These are phyloP conservation scores for Hondaea fermentalgiana DNA, from an alignment of 108 stramenopile genomes.

Conservation along the genomic window DNA sequence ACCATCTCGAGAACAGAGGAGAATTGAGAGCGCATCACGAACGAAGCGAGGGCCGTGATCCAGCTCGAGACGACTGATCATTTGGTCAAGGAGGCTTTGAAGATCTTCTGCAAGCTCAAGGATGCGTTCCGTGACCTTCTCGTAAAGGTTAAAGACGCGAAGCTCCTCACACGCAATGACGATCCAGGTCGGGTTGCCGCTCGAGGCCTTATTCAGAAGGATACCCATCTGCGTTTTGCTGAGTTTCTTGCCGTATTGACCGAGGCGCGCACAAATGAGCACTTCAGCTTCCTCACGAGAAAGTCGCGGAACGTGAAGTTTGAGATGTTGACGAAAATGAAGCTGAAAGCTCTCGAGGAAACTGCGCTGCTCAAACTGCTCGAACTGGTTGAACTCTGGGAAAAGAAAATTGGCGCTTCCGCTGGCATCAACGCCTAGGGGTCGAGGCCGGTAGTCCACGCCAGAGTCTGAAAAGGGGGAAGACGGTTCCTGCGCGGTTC, in stretches of 20 bases:
- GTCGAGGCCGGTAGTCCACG: not conserved
- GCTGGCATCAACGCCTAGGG: not conserved
- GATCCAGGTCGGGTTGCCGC: conserved; percentile 1
- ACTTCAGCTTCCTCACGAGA: not conserved
- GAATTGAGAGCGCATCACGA: not conserved
- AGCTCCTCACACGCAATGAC: conserved; percentile 10
- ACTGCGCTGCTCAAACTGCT: not conserved
- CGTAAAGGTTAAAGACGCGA: not conserved
- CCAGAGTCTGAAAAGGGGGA: not conserved
- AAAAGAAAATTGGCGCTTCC: not conserved
- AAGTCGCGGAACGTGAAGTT: not conserved
- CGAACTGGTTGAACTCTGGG: not conserved
- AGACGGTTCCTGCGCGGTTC: not conserved
- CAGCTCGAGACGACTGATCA: conserved; percentile 4
- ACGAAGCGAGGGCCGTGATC: conserved; percentile 4
- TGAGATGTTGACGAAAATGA: not conserved
- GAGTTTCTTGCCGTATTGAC: not conserved
- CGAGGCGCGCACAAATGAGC: not conserved
- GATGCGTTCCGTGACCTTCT: not conserved
- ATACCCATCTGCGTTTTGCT: not conserved
- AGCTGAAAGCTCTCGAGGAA: conserved; percentile 10
- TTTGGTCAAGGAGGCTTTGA: not conserved
- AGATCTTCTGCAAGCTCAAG: not conserved
- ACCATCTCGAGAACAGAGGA: not conserved
- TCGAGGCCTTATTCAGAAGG: not conserved